Evolutionary conservation across 352 stramenopile species (phyloP).

Genomic region (Phytophthora foliorum): DNA sequence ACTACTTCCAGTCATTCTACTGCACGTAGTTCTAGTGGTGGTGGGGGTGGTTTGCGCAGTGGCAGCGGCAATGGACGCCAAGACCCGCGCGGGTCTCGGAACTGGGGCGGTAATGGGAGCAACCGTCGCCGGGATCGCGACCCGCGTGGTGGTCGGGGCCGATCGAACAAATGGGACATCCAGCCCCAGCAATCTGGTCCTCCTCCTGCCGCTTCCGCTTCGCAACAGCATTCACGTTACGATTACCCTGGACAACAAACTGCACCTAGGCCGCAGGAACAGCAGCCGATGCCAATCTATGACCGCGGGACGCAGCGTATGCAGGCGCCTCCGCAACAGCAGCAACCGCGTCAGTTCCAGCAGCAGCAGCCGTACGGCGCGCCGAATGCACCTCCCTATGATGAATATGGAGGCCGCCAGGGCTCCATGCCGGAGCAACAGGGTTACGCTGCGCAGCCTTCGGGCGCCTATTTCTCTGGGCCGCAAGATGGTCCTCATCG

Average conservation of each 20-base stretch:
- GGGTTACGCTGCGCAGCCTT: constrained; percentile 29
- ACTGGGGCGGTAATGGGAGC: constrained; percentile 33
- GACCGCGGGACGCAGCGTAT: constrained; percentile 36
- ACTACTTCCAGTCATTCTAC: constrained; percentile 49
- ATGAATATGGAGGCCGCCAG: constrained; percentile 40
- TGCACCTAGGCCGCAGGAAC: constrained; percentile 30
- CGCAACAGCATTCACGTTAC: constrained; percentile 40
- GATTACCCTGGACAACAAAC: constrained; percentile 44
- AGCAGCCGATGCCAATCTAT: constrained; percentile 47
- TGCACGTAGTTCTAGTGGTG: constrained; percentile 46
- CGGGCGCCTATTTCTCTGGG: constrained; percentile 36
- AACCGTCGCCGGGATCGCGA: constrained; percentile 44
- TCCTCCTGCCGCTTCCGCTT: constrained; percentile 21
- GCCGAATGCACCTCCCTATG: constrained; percentile 33
- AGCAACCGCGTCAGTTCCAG: constrained; percentile 41
- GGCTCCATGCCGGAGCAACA: constrained; percentile 39
- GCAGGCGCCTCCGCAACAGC: constrained; percentile 31
- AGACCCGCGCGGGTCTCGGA: constrained; percentile 38
- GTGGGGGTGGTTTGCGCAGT: constrained; percentile 27
- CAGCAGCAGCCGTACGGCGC: constrained; percentile 38
- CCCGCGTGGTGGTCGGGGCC: constrained; percentile 37
- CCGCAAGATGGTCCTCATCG: constrained; percentile 33
- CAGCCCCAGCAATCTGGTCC: constrained; percentile 36
- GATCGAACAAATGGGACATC: constrained; percentile 51
- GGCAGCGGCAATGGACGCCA: constrained; percentile 30